Evolutionary conservation across 805 yeast genomes (phyloP).

Genomic region (Clavispora carvajalis): DNA sequence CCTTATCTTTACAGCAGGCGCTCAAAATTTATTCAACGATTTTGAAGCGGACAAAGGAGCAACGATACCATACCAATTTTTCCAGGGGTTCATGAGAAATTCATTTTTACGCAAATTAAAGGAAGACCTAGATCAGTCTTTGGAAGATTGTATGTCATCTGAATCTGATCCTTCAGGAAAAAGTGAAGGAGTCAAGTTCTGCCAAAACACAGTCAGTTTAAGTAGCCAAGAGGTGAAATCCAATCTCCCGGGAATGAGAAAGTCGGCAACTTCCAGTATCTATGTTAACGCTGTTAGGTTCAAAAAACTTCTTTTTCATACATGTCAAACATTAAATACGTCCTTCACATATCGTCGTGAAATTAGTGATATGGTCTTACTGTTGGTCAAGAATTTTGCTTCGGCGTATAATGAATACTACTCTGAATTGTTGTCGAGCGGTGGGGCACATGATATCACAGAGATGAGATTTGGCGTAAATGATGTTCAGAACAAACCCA

Average conservation of each 20-base stretch:
- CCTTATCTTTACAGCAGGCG: constrained; percentile 59
- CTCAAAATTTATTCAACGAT: constrained; percentile 29
- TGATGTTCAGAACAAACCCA: constrained; percentile 11
- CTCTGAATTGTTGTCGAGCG: constrained; percentile 31
- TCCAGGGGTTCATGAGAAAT: constrained; percentile 57
- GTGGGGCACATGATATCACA: constrained; percentile 18
- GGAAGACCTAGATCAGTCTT: constrained; percentile 47
- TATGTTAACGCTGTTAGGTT: constrained; percentile 44
- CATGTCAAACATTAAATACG: constrained; percentile 54
- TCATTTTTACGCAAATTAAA: constrained; percentile 63
- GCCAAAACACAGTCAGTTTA: constrained; percentile 5
- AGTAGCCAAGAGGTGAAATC: constrained; percentile 4
- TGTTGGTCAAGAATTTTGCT: constrained; percentile 32
- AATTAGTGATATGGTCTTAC: constrained; percentile 43
- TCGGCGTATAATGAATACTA: constrained; percentile 29
- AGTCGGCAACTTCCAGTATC: constrained; percentile 10
- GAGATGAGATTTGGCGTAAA: constrained; percentile 6
- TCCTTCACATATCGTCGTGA: constrained; percentile 54
- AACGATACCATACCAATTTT: constrained; percentile 37
- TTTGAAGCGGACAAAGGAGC: constrained; percentile 9
- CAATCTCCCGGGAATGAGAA: background rate
- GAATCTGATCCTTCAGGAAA: background rate
- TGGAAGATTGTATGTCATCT: constrained; percentile 34
- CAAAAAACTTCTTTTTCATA: constrained; percentile 40
- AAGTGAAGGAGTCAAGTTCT: constrained; percentile 4